Conservation (phyloP, 1,284 basidiomycete genomes). For the Coniferiporia sulphurascens region DNA sequence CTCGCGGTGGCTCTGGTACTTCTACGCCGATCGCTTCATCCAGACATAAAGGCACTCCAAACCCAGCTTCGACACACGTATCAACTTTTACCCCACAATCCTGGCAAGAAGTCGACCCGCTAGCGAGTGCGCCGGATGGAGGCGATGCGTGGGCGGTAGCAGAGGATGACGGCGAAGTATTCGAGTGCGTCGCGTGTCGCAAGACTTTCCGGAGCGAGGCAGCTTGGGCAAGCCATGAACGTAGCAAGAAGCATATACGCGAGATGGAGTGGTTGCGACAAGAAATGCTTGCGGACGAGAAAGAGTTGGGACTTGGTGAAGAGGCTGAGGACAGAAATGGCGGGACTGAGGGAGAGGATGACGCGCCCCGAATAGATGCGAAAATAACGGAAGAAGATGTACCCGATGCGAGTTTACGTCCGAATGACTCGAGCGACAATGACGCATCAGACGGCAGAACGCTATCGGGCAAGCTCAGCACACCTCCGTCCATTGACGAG, state of each 20-base stretch:
- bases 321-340: constrained; percentile 17
- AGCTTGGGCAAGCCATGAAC: constrained; percentile 94
- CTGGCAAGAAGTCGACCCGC: constrained; percentile 65
- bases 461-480: too few species aligned
- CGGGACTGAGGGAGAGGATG: constrained; percentile 18
- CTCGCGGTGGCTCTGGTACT: constrained; percentile 19
- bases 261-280: constrained; percentile 72
- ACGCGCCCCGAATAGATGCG: constrained; percentile 14
- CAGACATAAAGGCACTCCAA: constrained; percentile 22
- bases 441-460: too few species aligned
- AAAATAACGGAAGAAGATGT: constrained; percentile 21
- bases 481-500: too few species aligned
- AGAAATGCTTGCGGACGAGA: constrained; percentile 77
- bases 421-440: too few species aligned
- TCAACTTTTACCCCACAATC: constrained; percentile 68
- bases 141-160: constrained; percentile 68
- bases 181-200: constrained; percentile 95
- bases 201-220: constrained; percentile 91
- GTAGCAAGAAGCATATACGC: constrained; percentile 93
- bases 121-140: constrained; percentile 37
- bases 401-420: neutral
- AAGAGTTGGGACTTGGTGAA: constrained; percentile 47
- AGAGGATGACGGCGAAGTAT: constrained; percentile 64
- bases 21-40: constrained; percentile 2
- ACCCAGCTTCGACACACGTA: constrained; percentile 22